phyloP scores from a whole-genome alignment of 768 basidiomycete species.

The Tremella mesenterica region DNA sequence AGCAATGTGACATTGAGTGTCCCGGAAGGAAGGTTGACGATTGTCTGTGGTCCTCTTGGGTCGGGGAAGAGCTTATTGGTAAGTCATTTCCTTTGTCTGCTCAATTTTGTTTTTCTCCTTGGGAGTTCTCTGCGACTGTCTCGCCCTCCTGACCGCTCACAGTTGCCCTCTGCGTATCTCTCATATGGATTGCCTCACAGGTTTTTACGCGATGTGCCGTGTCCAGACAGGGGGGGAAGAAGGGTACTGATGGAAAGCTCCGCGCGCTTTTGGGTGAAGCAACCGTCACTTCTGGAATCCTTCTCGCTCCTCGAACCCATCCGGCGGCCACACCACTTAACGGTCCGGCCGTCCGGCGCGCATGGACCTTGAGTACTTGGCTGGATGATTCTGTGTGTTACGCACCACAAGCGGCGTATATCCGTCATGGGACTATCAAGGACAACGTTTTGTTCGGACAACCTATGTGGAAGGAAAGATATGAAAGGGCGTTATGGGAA shows the following conservation, averaged over 20 bases:
- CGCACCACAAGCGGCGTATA: conserved; percentile 37
- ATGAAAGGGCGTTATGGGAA: conserved; percentile 28
- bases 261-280: conserved; percentile 38
- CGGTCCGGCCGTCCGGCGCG: not conserved
- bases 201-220: too few relatives aligned
- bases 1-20: conserved; percentile 19
- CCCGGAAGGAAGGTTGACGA: conserved; percentile 23
- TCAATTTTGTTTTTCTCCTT: too few relatives aligned
- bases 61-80: conserved; percentile 42
- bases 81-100: conserved; percentile 7
- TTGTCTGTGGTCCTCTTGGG: conserved; percentile 39
- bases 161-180: too few relatives aligned
- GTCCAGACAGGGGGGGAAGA: too few relatives aligned
- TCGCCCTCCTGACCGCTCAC: too few relatives aligned
- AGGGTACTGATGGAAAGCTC: conserved; percentile 17
- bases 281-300: conserved; percentile 12
- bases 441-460: conserved; percentile 49
- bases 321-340: conserved; percentile 20
- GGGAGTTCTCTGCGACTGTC: too few relatives aligned
- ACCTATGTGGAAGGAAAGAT: conserved; percentile 34
- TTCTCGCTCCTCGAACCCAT: conserved; percentile 21
- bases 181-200: too few relatives aligned
- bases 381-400: conserved; percentile 26
- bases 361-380: conserved; percentile 23
- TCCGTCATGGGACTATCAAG: conserved; percentile 45